Evolutionary conservation across 2,329 filamentous ascomycete genomes (phyloP).

Genomic region (Colletotrichum echinochloae): DNA sequence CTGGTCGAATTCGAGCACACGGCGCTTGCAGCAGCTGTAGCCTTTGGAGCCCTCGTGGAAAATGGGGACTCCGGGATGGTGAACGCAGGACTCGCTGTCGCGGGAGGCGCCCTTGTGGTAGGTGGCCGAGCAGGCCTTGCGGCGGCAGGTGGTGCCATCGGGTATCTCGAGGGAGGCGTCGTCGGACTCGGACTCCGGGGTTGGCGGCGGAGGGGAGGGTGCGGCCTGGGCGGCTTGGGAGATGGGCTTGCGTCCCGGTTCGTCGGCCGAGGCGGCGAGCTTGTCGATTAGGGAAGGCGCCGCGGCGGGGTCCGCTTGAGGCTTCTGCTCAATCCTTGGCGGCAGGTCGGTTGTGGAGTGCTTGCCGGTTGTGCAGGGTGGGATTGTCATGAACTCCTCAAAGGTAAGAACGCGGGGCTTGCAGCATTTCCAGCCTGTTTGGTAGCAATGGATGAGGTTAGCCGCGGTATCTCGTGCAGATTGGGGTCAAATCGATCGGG

Average conservation of each 20-base stretch:
- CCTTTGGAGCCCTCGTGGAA: conserved; percentile 99
- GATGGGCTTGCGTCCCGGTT: conserved; percentile 54
- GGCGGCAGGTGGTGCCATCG: conserved; percentile 79
- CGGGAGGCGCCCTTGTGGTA: conserved; percentile 73
- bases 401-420: conserved; percentile 97
- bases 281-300: conserved; percentile 57
- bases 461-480: conserved; percentile 28
- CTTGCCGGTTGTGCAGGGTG: conserved; percentile 91
- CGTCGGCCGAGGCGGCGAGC: conserved; percentile 56
- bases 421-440: conserved; percentile 97
- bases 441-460: conserved; percentile 31
- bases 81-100: conserved; percentile 81
- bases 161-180: conserved; percentile 81
- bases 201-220: conserved; percentile 67
- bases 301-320: conserved; percentile 48
- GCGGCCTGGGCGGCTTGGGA: conserved; percentile 57
- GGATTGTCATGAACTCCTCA: conserved; percentile 94
- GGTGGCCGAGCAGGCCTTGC: conserved; percentile 76
- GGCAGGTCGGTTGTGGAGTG: conserved; percentile 88
- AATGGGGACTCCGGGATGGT: conserved; percentile 90
- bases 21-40: conserved; percentile 95
- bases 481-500: conserved; percentile 3
- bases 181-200: conserved; percentile 87
- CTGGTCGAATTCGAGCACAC: conserved; percentile 96
- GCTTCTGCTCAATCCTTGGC: conserved; percentile 71